These are phyloP conservation scores for Solanum clarkiae DNA, from an alignment of 257 asterid species.

Conservation along the genomic window DNA sequence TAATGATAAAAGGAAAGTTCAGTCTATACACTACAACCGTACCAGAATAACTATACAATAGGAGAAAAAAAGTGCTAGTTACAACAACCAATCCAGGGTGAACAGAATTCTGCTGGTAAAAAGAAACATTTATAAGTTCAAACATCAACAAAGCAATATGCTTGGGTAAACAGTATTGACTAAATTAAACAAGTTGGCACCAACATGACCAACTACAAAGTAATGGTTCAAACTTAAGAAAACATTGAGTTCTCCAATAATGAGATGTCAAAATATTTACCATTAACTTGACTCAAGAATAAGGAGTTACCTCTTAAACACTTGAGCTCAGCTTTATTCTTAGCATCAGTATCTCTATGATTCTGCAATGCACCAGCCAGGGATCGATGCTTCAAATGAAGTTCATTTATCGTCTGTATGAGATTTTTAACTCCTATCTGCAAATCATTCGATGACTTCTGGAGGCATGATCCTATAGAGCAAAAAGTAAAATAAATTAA, in stretches of 20 bases:
- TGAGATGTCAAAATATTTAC: background rate
- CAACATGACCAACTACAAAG: background rate
- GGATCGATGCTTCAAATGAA: conserved; percentile 67
- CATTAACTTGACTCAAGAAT: background rate
- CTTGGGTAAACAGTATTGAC: background rate
- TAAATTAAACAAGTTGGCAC: background rate
- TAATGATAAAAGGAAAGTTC: background rate
- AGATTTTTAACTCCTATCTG: conserved; percentile 44
- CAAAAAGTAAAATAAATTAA: background rate
- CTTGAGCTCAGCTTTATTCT: conserved; percentile 58
- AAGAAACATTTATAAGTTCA: background rate
- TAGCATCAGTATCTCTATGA: conserved; percentile 64
- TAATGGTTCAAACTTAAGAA: background rate
- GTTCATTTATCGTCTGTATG: conserved; percentile 41
- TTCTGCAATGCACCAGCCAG: conserved; percentile 65
- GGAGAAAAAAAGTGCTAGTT: background rate
- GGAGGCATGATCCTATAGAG: conserved; percentile 44
- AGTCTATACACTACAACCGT: background rate
- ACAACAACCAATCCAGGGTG: background rate
- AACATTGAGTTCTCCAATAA: background rate
- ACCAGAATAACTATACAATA: background rate
- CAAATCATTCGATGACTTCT: conserved; percentile 35
- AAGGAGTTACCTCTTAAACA: conserved; percentile 47
- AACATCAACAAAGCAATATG: background rate
- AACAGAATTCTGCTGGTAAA: background rate